A percentile compares a stretch with the other conserved stretches of the same genome.
phyloP scores from a whole-genome alignment of 768 basidiomycete species.

The Leucosporidium scottii region DNA sequence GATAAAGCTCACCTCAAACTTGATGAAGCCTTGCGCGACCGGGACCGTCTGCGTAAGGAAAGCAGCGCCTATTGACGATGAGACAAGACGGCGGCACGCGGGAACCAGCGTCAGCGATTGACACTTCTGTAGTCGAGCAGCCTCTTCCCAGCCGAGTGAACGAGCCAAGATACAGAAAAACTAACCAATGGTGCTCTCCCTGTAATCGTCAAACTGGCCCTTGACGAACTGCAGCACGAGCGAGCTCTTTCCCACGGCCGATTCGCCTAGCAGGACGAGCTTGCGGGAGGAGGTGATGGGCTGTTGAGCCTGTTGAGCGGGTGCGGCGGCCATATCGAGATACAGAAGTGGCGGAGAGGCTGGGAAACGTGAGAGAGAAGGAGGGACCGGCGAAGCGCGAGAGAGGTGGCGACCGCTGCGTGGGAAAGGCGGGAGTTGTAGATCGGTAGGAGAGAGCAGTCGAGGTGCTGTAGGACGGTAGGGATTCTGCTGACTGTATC shows the following conservation, averaged over 20 bases:
- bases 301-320: too few relatives aligned
- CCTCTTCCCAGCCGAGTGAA: too few relatives aligned
- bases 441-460: too few relatives aligned
- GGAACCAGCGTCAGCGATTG: slow-evolving; percentile 3
- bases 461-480: too few relatives aligned
- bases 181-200: slow-evolving; percentile 89
- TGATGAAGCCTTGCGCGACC: slow-evolving; percentile 80
- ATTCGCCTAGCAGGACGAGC: slow-evolving; percentile 86
- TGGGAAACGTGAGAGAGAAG: too few relatives aligned
- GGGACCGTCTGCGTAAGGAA: slow-evolving; percentile 97
- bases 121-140: slow-evolving; percentile 2
- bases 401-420: too few relatives aligned
- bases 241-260: slow-evolving; percentile 87
- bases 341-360: too few relatives aligned
- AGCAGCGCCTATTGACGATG: slow-evolving; percentile 53
- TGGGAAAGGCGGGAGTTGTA: too few relatives aligned
- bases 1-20: slow-evolving; percentile 71
- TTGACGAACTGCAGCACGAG: slow-evolving; percentile 93
- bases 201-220: slow-evolving; percentile 90
- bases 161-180: slow-evolving; percentile 40
- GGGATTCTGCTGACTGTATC: too few relatives aligned
- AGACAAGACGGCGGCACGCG: too few relatives aligned
- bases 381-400: too few relatives aligned
- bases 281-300: slow-evolving; percentile 50
- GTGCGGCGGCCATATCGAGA: too few relatives aligned